Percentiles rank a stretch among this genome's conserved stretches.
Conservation (phyloP, 192 early-diverging fungal genomes). For the Coemansia sp. region DNA sequence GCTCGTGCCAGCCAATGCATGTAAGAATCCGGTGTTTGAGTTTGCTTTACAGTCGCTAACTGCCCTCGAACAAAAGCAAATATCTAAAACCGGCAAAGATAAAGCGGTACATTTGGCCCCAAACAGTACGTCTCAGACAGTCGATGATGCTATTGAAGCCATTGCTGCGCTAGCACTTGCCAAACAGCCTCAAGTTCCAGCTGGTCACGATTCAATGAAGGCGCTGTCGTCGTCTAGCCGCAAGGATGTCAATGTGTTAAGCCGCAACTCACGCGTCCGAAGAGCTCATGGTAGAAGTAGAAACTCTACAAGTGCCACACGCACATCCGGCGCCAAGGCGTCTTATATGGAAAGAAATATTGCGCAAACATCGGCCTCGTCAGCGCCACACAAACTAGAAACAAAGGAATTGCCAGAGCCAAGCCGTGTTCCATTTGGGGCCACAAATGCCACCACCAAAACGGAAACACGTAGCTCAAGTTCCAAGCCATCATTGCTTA, state of each 20-base stretch:
- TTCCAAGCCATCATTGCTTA: neutral
- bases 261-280: slow-evolving; percentile 14
- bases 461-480: neutral
- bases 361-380: neutral
- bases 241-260: slow-evolving; percentile 23
- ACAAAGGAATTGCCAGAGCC: neutral
- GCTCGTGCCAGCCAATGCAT: neutral
- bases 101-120: neutral
- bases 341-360: neutral
- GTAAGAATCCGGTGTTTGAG: neutral
- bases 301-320: neutral
- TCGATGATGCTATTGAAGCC: slow-evolving; percentile 8
- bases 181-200: neutral
- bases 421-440: neutral
- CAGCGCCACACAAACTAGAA: neutral
- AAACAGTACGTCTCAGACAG: neutral
- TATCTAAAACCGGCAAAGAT: neutral
- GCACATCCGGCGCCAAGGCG: neutral
- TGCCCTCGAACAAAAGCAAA: neutral
- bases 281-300: neutral
- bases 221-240: neutral
- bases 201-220: neutral
- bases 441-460: neutral
- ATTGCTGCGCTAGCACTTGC: neutral
- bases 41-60: neutral